Conservation (phyloP, 2,329 filamentous ascomycete species). For the Sclerotinia glacialis region DNA sequence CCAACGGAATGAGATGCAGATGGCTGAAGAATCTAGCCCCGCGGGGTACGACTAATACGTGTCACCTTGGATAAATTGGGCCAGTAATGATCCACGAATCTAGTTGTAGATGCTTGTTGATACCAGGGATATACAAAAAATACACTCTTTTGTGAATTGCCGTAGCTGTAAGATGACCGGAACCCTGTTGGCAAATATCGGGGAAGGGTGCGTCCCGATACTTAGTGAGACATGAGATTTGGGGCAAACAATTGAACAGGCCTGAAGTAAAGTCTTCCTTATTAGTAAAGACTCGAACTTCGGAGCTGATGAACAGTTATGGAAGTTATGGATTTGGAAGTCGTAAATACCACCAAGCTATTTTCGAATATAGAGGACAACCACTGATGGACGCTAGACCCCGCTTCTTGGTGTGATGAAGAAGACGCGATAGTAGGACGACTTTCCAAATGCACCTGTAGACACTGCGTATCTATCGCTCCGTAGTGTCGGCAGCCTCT, state of each 20-base stretch:
- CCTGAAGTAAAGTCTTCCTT: not conserved
- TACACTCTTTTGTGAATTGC: not conserved
- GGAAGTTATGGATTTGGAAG: not conserved
- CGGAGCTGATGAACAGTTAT: not conserved
- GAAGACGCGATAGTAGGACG: slow-evolving; percentile 3
- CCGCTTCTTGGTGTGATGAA: slow-evolving; percentile 1
- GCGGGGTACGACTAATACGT: not conserved
- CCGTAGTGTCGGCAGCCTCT: not conserved
- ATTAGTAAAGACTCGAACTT: not conserved
- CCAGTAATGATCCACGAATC: slow-evolving; percentile 7
- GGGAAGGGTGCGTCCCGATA: not conserved
- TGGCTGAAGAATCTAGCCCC: slow-evolving; percentile 7
- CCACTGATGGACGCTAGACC: not conserved
- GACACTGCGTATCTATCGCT: not conserved
- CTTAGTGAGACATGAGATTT: not conserved
- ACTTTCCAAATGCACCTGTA: not conserved
- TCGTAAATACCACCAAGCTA: not conserved
- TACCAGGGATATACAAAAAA: not conserved
- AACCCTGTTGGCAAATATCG: not conserved
- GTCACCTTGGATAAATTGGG: not conserved
- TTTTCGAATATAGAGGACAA: not conserved
- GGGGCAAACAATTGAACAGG: not conserved
- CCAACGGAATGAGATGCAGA: slow-evolving; percentile 10
- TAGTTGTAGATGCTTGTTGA: not conserved
- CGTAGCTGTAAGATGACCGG: not conserved